Evolutionary conservation across 306 rosid species (phyloP), one percentile per base, ranked within the genome.

Genomic region (Purshia tridentata): DNA sequence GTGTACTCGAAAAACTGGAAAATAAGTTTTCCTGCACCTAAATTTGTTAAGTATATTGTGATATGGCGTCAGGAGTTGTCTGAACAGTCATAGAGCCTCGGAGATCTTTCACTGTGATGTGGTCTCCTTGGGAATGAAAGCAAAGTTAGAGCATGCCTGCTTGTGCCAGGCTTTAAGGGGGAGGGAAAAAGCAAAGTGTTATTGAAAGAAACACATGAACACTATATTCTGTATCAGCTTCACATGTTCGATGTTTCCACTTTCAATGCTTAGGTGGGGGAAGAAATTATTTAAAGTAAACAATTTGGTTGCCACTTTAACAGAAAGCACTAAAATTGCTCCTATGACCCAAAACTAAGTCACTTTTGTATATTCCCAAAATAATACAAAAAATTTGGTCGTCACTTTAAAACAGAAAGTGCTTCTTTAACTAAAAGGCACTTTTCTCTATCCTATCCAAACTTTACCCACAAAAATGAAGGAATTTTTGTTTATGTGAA

Each of bases 191-290:
- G 64, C 40, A 58, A 72, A 58, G 49, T 40, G 44, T 9, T 69
- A 52, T 10, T 6, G 59, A 55, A 46, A 18, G 8, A 4, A 10
- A 29, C 40, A 1, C 66, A 37, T 15, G 13, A 20, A 15, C 22
- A 11, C n/a, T 72, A 35, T 18, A 4, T 40, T 54, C 8, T 64
- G n/a, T 16, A 57, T 55, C 7, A 11, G 7, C 22, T 47, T 64
- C 76, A 54, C 81, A 64, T 71, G 81, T 37, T 48, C 68, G 37
- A 64, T 71, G 81, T 37, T 48, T 76, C 47, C 8, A 15, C 40
- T 69, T 62, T 62, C 65, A 7, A 5, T 37, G 60, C 44, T 42
- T 69, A 0, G 14, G 69, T 42, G 37, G 9, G 63, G 23, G 19
- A n/a, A 72, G 61, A 45, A 47, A 57, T 18, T 44, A 11, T 44